Base-by-base conservation (phyloP, 2,329 filamentous ascomycete species). In the Ambrosiella xylebori region DNA sequence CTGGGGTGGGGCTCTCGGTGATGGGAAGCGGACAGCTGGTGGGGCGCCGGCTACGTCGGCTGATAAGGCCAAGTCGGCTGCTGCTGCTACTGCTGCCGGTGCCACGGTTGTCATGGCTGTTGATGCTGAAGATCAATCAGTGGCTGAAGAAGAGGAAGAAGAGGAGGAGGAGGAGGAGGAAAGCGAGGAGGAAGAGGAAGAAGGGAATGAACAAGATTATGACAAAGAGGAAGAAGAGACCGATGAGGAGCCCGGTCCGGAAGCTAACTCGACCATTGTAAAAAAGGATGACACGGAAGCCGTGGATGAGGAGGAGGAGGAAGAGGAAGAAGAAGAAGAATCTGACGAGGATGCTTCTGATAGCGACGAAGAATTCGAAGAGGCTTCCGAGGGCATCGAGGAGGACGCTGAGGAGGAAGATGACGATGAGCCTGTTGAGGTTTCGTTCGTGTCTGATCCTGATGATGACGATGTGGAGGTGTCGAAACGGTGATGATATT, bases 1-100 rank as follows among this genome's bases (percentile, higher is more conserved):
- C 65, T 88, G 85, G 84, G 80, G 77, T 37, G 79, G 77, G 13
- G 73, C 68, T 57, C 66, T 65, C 50, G 67, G 67, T 57, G 52
- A 38, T 35, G 38, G 38, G 19, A 79, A 77, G 65, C 59, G 58
- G 40, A 36, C 27, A 17, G 49, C 49, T 15, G 17, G 36, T n/a
- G 19, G 15, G 27, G 56, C 37, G 4, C 12, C 49, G 11, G 51
- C 51, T 38, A 40, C 50, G 40, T 52, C 57, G 17, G 39, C 51
- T 15, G 49, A 52, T 37, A 51, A 49, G 44, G 49, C 54, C 36
- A 59, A 59, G 58, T 56, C 40, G 38, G 54, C 53, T 12, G 39
- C 59, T 47, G 59, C 45, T 5, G 54, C 53, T 12, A 35, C 59
- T 47, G 59, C 45, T 5, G 55, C 44, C 49, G 51, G 49, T 13